Base-by-base conservation (phyloP, 108 stramenopile genomes). In the Discostella stelligeroides region DNA sequence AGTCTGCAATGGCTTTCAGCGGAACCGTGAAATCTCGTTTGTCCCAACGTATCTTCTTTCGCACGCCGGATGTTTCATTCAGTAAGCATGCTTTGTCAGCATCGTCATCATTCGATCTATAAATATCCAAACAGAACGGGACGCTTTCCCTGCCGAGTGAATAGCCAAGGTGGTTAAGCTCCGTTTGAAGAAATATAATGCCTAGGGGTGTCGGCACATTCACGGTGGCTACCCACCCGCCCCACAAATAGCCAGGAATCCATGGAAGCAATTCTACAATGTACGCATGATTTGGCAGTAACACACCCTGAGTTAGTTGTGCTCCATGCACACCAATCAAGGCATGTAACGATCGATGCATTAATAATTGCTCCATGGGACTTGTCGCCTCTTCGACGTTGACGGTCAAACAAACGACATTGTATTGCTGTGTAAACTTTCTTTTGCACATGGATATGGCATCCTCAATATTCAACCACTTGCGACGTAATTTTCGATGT, bases 381-480 rank as follows among this genome's bases (percentile, higher is more conserved):
- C 63, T 76, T 20, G n/a, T 18, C 17, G 76, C 68, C 25, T 56
- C 63, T 20, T 76, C 76, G 8, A 76, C 76, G 42, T 76, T 63
- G 0, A 76, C 41, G 14, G 34, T 23, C 0, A 72, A 14, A 42
- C 76, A 76, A 17, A 61, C 62, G 17, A 76, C 46, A 13, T 70
- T 60, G n/a, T 69, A 1, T 18, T 39, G 41, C 39, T 23, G 23
- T n/a, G n/a, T n/a, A 34, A 80, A 76, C 30, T 60, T 59, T 28
- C 48, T 13, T 10, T 71, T 60, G 27, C 80, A 81, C 34, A 55
- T n/a, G 0, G 50, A 39, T n/a, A 81, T 50, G 13, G 60, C 21
- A 12, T 81, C 51, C 8, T 61, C 46, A 12, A 81, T 65, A 67
- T 81, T 76, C 66, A 81, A 41, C 80, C 80, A 81, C 10, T 12